Conservation (phyloP, 2,329 filamentous ascomycete species). For the Dactylonectria macrodidyma region DNA sequence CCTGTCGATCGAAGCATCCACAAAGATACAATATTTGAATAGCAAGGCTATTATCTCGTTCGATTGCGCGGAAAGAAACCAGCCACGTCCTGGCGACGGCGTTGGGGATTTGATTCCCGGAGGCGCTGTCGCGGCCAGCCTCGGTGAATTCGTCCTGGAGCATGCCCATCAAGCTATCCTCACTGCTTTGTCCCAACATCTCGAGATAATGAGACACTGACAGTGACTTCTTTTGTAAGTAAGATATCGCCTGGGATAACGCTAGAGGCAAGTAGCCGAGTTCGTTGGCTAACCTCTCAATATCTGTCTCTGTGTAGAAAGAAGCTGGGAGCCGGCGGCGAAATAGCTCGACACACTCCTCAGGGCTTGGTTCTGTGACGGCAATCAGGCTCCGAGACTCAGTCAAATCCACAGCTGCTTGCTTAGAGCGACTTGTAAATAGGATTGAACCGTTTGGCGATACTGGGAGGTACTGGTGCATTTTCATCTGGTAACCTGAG, state of each 20-base stretch:
- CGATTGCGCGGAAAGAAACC: neutral
- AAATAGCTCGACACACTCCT: conserved; percentile 1
- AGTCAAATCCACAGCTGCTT: neutral
- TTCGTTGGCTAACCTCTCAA: neutral
- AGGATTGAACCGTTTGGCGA: neutral
- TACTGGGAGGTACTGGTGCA: conserved; percentile 2
- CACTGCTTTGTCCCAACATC: neutral
- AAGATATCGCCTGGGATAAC: conserved; percentile 4
- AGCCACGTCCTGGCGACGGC: conserved; percentile 10
- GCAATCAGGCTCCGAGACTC: neutral
- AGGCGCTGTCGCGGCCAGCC: neutral
- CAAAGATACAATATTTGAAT: conserved; percentile 1
- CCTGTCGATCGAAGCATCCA: conserved; percentile 7
- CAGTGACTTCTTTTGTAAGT: neutral
- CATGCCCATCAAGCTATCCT: neutral
- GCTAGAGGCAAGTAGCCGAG: conserved; percentile 3
- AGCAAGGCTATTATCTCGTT: conserved; percentile 1
- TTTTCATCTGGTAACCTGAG: neutral
- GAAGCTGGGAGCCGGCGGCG: neutral
- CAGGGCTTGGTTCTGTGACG: neutral
- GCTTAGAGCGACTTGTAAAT: conserved; percentile 1
- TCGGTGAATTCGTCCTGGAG: neutral
- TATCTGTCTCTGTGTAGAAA: neutral
- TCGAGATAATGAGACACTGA: conserved; percentile 2
- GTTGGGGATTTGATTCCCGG: neutral